A percentile compares a stretch with the other conserved stretches of the same genome.
Evolutionary conservation across 2,329 filamentous ascomycete genomes (phyloP).

Genomic region (Cordyceps tenuipes): DNA sequence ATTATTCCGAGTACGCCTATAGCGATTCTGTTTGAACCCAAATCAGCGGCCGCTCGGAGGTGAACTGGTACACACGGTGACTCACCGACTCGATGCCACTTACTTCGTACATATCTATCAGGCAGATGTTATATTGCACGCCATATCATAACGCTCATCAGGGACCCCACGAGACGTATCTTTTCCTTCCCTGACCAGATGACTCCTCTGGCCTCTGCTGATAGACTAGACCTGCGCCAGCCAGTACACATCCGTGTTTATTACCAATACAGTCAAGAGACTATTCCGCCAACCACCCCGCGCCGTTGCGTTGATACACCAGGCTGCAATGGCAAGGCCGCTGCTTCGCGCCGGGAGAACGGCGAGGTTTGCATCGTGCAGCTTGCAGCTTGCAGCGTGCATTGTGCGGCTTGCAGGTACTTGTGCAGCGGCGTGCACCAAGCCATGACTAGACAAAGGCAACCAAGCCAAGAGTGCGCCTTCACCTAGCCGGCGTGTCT

Average conservation of each 20-base stretch:
- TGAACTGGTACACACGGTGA: not conserved
- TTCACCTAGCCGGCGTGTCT: not conserved
- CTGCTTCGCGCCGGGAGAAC: constrained; percentile 7
- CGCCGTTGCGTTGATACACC: not conserved
- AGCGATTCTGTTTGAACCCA: not conserved
- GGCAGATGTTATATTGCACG: not conserved
- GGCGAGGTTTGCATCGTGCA: constrained; percentile 11
- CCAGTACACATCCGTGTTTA: not conserved
- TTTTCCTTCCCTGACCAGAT: not conserved
- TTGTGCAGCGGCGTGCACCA: constrained; percentile 2
- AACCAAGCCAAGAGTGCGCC: not conserved
- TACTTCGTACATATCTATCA: not conserved
- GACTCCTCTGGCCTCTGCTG: not conserved
- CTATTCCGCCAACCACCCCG: not conserved
- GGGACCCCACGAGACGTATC: not conserved
- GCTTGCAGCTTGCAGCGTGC: constrained; percentile 8
- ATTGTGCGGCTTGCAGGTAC: constrained; percentile 1
- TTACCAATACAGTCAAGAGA: not conserved
- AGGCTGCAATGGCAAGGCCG: not conserved
- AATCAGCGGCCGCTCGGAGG: not conserved
- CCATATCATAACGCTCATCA: not conserved
- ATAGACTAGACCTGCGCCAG: not conserved
- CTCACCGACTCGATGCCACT: not conserved
- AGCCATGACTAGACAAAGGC: constrained; percentile 10
- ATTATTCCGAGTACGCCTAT: not conserved